Conservation (phyloP, 2,329 filamentous ascomycete genomes). For the Cladophialophora immunda region DNA sequence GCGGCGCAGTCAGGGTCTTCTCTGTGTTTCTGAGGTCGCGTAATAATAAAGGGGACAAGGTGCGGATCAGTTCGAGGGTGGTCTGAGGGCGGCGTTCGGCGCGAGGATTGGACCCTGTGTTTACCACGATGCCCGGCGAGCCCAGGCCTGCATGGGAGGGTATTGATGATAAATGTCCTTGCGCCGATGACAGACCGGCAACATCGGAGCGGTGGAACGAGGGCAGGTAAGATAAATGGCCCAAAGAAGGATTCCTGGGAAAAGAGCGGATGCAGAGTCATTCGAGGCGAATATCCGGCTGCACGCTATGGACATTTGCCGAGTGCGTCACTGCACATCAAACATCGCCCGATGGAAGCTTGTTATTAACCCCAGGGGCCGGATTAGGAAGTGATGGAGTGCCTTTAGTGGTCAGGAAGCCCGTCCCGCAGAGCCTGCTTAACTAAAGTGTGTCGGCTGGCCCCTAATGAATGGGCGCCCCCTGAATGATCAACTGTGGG, state of each 20-base stretch:
- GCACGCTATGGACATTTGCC: not conserved
- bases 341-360: not conserved
- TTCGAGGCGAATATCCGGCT: not conserved
- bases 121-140: not conserved
- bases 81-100: not conserved
- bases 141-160: not conserved
- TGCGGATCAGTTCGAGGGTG: not conserved
- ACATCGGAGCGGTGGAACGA: constrained; percentile 3
- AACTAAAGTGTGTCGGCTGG: not conserved
- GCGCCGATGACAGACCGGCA: not conserved
- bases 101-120: not conserved
- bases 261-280: not conserved
- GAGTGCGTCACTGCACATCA: constrained; percentile 1
- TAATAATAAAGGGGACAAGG: not conserved
- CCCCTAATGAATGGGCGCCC: not conserved
- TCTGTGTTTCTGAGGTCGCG: not conserved
- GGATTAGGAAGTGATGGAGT: constrained; percentile 1
- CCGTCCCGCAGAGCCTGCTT: not conserved
- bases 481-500: not conserved
- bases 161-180: not conserved
- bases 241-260: not conserved
- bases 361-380: not conserved
- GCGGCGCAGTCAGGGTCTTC: not conserved
- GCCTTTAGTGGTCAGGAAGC: constrained; percentile 2
- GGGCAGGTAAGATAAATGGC: not conserved